Base-by-base conservation (phyloP, 495 filamentous ascomycete species). In the Xylona heveae region DNA sequence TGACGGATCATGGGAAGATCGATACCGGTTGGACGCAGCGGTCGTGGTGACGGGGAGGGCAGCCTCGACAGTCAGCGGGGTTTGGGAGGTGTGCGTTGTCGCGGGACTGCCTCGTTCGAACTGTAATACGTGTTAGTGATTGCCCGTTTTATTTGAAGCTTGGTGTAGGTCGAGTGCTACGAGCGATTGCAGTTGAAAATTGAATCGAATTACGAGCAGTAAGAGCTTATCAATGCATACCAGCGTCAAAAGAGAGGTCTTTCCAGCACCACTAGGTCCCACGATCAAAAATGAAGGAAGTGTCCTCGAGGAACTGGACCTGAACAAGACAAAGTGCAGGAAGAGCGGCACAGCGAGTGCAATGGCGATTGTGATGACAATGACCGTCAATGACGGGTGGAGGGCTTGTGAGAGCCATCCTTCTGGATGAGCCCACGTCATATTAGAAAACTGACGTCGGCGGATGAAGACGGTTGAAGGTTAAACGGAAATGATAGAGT, bases 211-310 rank as follows among this genome's bases (percentile, higher is more conserved):
- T 17, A 15, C 24, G 15, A n/a, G 38, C 7, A 39, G 35, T 36
- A 24, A 24, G 41, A 13, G 15, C 12, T 14, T 26, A 30, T 22
- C 22, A 28, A 25, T 23, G 41, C 59, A 35, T 59, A 79, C 76
- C 40, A 83, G 55, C n/a, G 81, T 82, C 6, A 84, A 55, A 19
- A 97, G 64, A 28, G 78, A 64, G 4, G 88, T 95, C 52, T 97
- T 97, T 40, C 88, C 88, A 30, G 73, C 64, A 36, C 74, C 78
- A 19, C 71, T 71, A 5, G 85, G 88, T 3, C 88, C 88, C 30
- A 85, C 45, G 10, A 97, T 68, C 2, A 95, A 57, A 50, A 95
- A 81, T 4, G 74, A 77, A 19, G 84, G 81, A 3, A 81, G 66
- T 6, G 60, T 64, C 16, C 65, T 68, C 33, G 74, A 69, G 1